Evolutionary conservation across 441 rosid genomes (phyloP).

Genomic region (Heliophila coronopifolia): DNA sequence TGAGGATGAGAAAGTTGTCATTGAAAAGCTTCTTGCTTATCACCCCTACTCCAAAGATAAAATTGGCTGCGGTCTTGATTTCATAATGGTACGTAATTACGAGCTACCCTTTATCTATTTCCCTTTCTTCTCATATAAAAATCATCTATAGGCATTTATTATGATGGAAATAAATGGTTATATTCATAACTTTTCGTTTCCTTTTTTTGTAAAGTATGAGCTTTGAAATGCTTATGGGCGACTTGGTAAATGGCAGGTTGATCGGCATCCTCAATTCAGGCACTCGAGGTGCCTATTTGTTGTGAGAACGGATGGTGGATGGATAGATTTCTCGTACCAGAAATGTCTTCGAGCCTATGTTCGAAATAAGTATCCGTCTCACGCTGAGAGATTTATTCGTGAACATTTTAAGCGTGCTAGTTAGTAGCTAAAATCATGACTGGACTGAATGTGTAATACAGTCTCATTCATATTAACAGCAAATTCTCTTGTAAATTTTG

Average conservation of each 20-base stretch:
- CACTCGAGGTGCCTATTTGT: slow-evolving; percentile 70
- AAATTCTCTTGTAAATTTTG: slow-evolving; percentile 6
- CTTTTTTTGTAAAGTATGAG: neutral
- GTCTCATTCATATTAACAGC: neutral
- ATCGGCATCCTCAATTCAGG: slow-evolving; percentile 72
- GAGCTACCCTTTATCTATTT: neutral
- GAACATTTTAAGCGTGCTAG: slow-evolving; percentile 56
- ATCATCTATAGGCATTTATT: neutral
- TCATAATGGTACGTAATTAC: slow-evolving; percentile 49
- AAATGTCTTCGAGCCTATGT: slow-evolving; percentile 72
- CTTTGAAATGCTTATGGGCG: neutral
- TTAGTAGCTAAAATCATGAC: too few species aligned
- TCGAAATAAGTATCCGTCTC: slow-evolving; percentile 51
- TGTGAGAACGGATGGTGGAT: slow-evolving; percentile 73
- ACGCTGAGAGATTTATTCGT: slow-evolving; percentile 64
- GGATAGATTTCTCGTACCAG: slow-evolving; percentile 85
- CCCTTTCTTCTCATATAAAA: neutral
- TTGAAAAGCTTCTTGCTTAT: slow-evolving; percentile 60
- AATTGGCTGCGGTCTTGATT: slow-evolving; percentile 74
- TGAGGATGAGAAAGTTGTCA: slow-evolving; percentile 53
- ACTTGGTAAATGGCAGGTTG: slow-evolving; percentile 45
- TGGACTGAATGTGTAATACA: slow-evolving; percentile 26
- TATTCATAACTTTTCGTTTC: neutral
- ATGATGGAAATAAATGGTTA: neutral
- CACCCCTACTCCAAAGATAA: slow-evolving; percentile 77